These are phyloP conservation scores for Dactylorhiza incarnata DNA, from an alignment of 106 monocot genomes.

Conservation along the genomic window DNA sequence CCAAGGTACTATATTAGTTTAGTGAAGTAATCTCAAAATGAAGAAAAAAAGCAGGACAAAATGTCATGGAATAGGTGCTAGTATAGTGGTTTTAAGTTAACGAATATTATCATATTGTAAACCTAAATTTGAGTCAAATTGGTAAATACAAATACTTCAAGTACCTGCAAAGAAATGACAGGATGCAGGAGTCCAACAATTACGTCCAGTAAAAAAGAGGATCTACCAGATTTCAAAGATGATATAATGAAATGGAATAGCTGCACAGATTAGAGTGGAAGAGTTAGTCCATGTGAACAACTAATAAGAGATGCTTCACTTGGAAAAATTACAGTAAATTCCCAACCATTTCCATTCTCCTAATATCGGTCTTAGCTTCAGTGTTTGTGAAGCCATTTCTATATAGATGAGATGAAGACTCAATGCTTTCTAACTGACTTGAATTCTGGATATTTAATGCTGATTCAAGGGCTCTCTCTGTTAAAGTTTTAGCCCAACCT, in stretches of 20 bases:
- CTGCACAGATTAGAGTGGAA: slow-evolving; percentile 33
- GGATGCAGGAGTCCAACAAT: slow-evolving; percentile 74
- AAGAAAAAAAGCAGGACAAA: background rate
- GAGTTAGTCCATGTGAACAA: slow-evolving; percentile 1
- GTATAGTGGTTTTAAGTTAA: background rate
- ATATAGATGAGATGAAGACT: slow-evolving; percentile 19
- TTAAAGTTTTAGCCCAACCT: slow-evolving; percentile 49
- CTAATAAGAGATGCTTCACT: slow-evolving; percentile 2
- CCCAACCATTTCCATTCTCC: slow-evolving; percentile 84
- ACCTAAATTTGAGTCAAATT: background rate
- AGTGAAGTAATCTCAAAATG: background rate
- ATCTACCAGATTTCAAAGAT: slow-evolving; percentile 90
- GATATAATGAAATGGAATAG: slow-evolving; percentile 85
- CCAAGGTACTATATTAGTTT: background rate
- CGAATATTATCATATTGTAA: background rate
- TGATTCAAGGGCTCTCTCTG: slow-evolving; percentile 41
- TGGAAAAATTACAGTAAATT: slow-evolving; percentile 12
- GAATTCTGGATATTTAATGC: slow-evolving; percentile 64
- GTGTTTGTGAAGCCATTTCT: slow-evolving; percentile 34
- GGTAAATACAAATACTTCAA: background rate
- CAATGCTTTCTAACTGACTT: slow-evolving; percentile 41
- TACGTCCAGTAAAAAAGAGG: slow-evolving; percentile 74
- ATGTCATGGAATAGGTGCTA: background rate
- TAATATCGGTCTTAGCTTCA: slow-evolving; percentile 45
- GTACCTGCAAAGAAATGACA: slow-evolving; percentile 84